Base-by-base conservation (phyloP, 2,329 filamentous ascomycete genomes). In the Colletotrichum chlorophyti region DNA sequence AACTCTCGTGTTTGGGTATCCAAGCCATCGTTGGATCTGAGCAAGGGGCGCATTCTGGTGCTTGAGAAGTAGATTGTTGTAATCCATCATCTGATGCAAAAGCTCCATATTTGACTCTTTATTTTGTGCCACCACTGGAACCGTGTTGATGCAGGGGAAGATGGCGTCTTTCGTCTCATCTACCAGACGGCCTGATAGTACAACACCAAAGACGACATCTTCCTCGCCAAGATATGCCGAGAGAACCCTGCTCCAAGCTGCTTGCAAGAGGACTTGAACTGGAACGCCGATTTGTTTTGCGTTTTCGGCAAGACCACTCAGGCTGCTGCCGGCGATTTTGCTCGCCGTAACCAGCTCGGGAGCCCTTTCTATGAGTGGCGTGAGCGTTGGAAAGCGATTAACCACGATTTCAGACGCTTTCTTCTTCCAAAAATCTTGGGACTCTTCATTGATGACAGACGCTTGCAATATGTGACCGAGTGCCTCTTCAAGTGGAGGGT, bases 101-200 rank as follows among this genome's bases (percentile, higher is more conserved):
- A 93, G 71, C 1, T 83, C 76, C 2, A 66, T 63, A 58, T 90
- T 89, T 0, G 80, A 83, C 0, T 78, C 68, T 2, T 70, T 68
- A 15, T 89, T 80, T 19, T 77, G 70, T n/a, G 84, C 83, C 10
- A 88, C 71, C 1, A 95, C 81, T 0, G 94, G 94, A 2, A 97
- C 72, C 0, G 93, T 97, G 1, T 89, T 88, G 53, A 97, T 85
- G 68, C 90, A 94, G 1, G 94, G 93, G 48, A 97, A 91, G 0
- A 85, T 80, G 5, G 83, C 81, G 6, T 79, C 69, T 15, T 82
- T 78, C 0, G 87, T 84, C n/a, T 80, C 76, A 4, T 88, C 81
- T 1, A 81, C 80, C 4, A 82, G 86, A 29, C 92, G 81, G 1
- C 92, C 92, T 8, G 93, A 93, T 7, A 97, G 78, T 0, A 93